Evolutionary conservation across 2,329 filamentous ascomycete genomes (phyloP), one percentile per base, ranked within the genome.

Genomic region (Gaeumannomyces sp.): DNA sequence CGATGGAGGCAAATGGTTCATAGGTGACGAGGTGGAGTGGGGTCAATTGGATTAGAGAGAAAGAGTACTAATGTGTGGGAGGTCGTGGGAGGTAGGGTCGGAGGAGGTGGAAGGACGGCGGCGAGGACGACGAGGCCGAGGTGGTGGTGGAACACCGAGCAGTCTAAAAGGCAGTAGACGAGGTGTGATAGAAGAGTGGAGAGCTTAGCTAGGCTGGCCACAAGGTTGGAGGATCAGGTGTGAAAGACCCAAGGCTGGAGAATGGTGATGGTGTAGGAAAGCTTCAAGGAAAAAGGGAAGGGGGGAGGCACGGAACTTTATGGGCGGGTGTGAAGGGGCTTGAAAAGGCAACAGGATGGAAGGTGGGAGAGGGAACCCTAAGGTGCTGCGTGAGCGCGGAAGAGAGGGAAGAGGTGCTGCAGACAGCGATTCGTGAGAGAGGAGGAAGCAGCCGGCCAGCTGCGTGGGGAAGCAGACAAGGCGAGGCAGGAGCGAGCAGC

Each of bases 381-480:
- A 60, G 29, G 28, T n/a, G 58, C 31, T 60, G 62, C 35, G 60
- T 61, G 59, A 56, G 63, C 45, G 53, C 45, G 45, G 25, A 31
- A 38, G 59, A 67, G 65, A 65, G 53, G 62, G 65, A 58, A 64
- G 64, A 65, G 64, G 68, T 63, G 62, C 64, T 67, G 69, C 45
- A 69, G 71, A 69, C 63, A 67, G 64, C 64, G 65, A 66, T 70
- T 67, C 66, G 67, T 66, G 67, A 67, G 65, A 66, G 45, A 53
- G 16, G 16, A 45, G 66, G 66, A 63, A 70, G 65, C 67, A 67
- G 68, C 38, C 58, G 28, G 58, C 25, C 28, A 22, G 29, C 58
- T 59, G 57, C 57, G 35, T 61, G 60, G 60, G 25, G 60, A 53
- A 53, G 45, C 19, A 22, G 45, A 22, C 45, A n/a, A 53, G 45